Base-by-base conservation (phyloP, 805 yeast species). In the Candida maesae region DNA sequence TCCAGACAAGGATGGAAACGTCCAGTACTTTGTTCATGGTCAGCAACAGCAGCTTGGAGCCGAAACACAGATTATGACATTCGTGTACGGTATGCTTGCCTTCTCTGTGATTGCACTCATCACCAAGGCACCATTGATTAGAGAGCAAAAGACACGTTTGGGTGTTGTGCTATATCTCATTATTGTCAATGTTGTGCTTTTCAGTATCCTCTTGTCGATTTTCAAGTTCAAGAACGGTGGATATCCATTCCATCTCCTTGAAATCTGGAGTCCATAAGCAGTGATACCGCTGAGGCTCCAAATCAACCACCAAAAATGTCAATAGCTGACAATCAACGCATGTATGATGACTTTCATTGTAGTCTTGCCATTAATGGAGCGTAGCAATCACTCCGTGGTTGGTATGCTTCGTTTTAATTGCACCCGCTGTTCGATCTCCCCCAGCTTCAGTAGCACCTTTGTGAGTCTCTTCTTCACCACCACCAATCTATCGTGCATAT, bases 41-140 rank as follows among this genome's bases (percentile, higher is more conserved):
- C 89, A 84, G 54, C 85, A 82, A 56, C 68, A 66, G 37, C 99
- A 93, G 63, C 74, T 76, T 37, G 96, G 88, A 7, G 78, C 84
- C 33, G 99, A 93, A 68, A 88, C 97, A 8, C 97, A 93, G 66
- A 74, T 89, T 38, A 64, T 93, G 29, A 79, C 88, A 3, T 73
- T 84, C 18, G 46, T 85, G 6, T 89, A 88, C 60, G 95, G 88
- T 2, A 51, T 75, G 7, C 66, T 89, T 52, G 76, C 89, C 11
- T 66, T 84, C 40, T 55, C 77, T 33, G 64, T 81, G 15, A 71
- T 89, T 33, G 63, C 75, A 2, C 68, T 91, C 51, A 60, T 81
- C 31, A 73, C 74, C 35, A 78, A 73, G 50, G 74, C 76, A 1
- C 84, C 89, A 6, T 58, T 62, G 16, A 51, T 77, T 23, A 58